Evolutionary conservation across 495 filamentous ascomycete species (phyloP), one percentile per base, ranked within the genome.

Genomic region (Penicillium angulare): DNA sequence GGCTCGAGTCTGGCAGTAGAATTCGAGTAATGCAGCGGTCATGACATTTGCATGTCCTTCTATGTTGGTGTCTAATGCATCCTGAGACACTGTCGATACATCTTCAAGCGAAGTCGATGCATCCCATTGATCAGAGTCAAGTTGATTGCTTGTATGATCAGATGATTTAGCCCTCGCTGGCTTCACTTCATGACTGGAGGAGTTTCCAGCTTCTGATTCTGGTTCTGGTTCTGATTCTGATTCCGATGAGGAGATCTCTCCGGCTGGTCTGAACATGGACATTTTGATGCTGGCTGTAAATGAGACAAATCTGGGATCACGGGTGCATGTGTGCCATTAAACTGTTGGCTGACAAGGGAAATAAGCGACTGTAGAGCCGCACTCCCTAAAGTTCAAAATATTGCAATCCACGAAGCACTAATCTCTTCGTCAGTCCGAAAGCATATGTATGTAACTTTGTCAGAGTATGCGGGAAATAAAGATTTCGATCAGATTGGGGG

Each of bases 241-340:
- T 15, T 70, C 71, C 1, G 69, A 75, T 3, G 72, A 75, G n/a
- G 67, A 65, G 22, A 66, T 57, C 7, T 75, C 74, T 24, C 67
- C 65, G 17, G 71, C 64, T 42, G 71, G 62, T 36, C 66, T 66
- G 48, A 77, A 77, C 68, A 77, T 66, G 9, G 73, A 77, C 74
- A 77, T 77, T 5, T 50, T 65, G 63, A 44, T 51, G 27, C 18
- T 5, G 12, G 16, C n/a, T 16, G n/a, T 12, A 23, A 15, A 32
- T 7, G 29, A 23, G 12, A 46, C 17, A 32, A 22, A 15, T 13
- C 12, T 16, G n/a, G 20, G 5, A 22, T 21, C 31, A 15, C 2
- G 9, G 6, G 7, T n/a, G n/a, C 7, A 33, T 17, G n/a, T 10
- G 17, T 29, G 43, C 43, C 43, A 46, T 46, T 12, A n/a, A n/a